phyloP scores from a whole-genome alignment of 768 basidiomycete species.

The Mycena leptocephala region DNA sequence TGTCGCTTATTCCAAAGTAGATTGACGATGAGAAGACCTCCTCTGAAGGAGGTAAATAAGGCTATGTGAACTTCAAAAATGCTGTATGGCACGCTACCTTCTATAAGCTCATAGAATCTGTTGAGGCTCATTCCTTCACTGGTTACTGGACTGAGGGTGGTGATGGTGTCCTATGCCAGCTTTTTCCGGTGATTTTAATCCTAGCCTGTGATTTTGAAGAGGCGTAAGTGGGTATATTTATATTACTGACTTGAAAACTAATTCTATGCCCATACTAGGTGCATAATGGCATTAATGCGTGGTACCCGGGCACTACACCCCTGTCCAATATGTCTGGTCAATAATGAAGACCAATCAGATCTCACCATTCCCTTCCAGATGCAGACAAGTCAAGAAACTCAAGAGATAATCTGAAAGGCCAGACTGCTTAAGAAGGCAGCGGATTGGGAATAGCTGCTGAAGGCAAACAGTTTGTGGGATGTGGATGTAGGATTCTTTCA shows the following conservation, averaged over 20 bases:
- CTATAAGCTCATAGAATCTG: constrained; percentile 44
- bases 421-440: neutral
- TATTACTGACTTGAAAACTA: neutral
- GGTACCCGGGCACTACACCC: constrained; percentile 48
- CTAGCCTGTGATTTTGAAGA: constrained; percentile 63
- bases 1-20: constrained; percentile 40
- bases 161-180: constrained; percentile 39
- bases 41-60: constrained; percentile 45
- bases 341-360: constrained; percentile 41
- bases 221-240: constrained; percentile 52
- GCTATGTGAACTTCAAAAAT: constrained; percentile 50
- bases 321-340: constrained; percentile 58
- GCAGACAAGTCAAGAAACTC: constrained; percentile 33
- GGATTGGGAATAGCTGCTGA: constrained; percentile 38
- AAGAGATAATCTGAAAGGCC: constrained; percentile 31
- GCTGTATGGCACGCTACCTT: constrained; percentile 58
- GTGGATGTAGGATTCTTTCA: constrained; percentile 40
- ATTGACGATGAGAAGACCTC: constrained; percentile 44
- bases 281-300: constrained; percentile 56
- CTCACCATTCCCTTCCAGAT: constrained; percentile 20
- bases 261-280: constrained; percentile 41
- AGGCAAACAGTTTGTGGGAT: constrained; percentile 37
- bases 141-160: constrained; percentile 46
- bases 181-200: constrained; percentile 58
- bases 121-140: constrained; percentile 33